Percentiles rank a stretch among this genome's conserved stretches.
Evolutionary conservation across 164 flowering plant genomes (phyloP).

Genomic region (Cinnamomum chago): DNA sequence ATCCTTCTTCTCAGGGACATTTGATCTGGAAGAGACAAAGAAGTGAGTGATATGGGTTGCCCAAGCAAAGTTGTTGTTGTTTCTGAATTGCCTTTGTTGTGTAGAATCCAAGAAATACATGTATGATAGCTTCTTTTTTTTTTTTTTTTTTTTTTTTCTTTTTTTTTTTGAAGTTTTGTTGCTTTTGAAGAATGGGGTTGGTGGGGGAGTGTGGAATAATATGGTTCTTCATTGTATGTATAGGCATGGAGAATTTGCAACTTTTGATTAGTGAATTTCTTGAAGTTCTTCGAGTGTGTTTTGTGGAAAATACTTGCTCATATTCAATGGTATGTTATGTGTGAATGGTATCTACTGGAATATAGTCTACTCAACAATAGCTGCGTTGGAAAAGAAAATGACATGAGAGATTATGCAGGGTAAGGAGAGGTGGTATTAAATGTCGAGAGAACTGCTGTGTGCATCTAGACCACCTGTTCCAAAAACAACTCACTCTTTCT

Average conservation of each 20-base stretch:
- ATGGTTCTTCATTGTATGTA: slow-evolving; percentile 2
- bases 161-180: not conserved
- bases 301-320: not conserved
- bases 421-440: too few species aligned
- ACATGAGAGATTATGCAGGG: too few species aligned
- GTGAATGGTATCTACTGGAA: not conserved
- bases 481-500: too few species aligned
- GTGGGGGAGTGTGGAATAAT: not conserved
- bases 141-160: too few species aligned
- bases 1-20: not conserved
- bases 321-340: not conserved
- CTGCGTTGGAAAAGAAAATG: too few species aligned
- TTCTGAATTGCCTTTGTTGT: not conserved
- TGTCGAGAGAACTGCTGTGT: too few species aligned
- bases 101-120: slow-evolving; percentile 1
- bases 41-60: not conserved
- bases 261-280: not conserved
- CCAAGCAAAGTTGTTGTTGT: not conserved
- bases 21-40: not conserved
- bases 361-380: not conserved
- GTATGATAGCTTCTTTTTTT: not conserved
- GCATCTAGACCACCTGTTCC: too few species aligned
- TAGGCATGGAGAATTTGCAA: not conserved
- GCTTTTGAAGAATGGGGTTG: not conserved
- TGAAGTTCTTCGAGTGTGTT: not conserved